Base-by-base conservation (phyloP, 305 asterid genomes). In the Solanum hybrid region DNA sequence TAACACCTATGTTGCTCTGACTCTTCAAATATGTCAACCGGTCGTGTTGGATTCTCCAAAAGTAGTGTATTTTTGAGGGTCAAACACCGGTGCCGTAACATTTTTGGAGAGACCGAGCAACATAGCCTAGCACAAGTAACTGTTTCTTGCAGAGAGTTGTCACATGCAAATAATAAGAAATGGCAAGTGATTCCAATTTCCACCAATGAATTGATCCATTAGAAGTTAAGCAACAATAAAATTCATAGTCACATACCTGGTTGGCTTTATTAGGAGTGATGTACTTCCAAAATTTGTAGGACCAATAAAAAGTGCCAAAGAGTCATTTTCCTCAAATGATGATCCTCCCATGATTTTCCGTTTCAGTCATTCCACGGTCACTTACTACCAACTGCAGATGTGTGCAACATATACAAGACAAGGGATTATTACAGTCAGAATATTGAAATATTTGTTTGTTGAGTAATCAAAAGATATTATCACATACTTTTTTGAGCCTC, bases 361-460 rank as follows among this genome's bases (percentile, higher is more conserved):
- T 93, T 87, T 93, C 96, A 24, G 97, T 94, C 98, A 97, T 96
- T 91, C 99, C 99, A 93, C 95, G 99, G 92, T 95, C 98, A 89
- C 99, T 97, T 71, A 92, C 96, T 86, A 97, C 92, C 92, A 97
- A 42, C 96, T 97, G 95, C 60, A 91, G 73, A 89, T 89, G 89
- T 84, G 92, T 46, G 88, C 80, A 87, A 29, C 31, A 89, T 86
- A 79, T 89, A 73, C 64, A 85, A 46, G 38, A 46, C 1, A 29
- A 46, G 27, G 29, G 73, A 84, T 84, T 84, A 84, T 6, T n/a
- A 84, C 16, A 17, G 73, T 82, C 40, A 29, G 40, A 29, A 46
- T 27, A 46, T 17, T 82, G 87, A 29, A 82, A 46, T 29, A 51
- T 20, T 17, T 51, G 2, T 29, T 84, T 46, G 31, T 84, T 46